phyloP scores from a whole-genome alignment of 2,329 filamentous ascomycete species.

The Pseudogymnoascus sp. region DNA sequence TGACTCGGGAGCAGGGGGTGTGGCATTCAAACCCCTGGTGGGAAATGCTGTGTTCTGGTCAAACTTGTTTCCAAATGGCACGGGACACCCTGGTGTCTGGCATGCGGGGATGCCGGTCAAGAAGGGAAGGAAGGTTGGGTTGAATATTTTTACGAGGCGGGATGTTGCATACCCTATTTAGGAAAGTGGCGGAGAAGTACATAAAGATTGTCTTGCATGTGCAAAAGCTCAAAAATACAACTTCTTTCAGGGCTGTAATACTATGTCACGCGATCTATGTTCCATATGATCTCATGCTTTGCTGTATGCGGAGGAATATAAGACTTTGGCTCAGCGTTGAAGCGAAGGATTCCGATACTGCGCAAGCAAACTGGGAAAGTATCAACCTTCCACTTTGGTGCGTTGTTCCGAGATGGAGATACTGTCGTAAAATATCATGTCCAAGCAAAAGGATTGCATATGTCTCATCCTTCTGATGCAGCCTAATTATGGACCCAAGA shows the following conservation, averaged over 20 bases:
- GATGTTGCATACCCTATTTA: neutral
- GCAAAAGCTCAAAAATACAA: neutral
- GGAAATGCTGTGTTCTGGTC: constrained; percentile 56
- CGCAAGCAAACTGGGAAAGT: neutral
- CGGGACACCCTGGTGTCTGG: constrained; percentile 49
- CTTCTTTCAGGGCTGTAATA: neutral
- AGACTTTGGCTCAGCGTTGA: neutral
- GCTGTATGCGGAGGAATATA: neutral
- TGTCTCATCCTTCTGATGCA: no score
- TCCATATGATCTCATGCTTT: neutral
- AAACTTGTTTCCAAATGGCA: constrained; percentile 48
- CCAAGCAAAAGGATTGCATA: no score
- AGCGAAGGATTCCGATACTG: neutral
- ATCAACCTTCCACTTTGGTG: neutral
- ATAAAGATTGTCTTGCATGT: neutral
- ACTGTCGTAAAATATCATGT: no score
- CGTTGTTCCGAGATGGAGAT: no score
- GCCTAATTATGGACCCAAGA: neutral
- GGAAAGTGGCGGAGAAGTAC: neutral
- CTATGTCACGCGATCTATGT: neutral
- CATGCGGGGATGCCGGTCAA: constrained; percentile 52
- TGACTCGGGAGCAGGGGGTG: constrained; percentile 29
- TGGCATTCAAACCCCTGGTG: constrained; percentile 49
- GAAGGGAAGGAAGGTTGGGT: constrained; percentile 47
- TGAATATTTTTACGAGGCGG: constrained; percentile 43